Evolutionary conservation across 2,329 filamentous ascomycete species (phyloP).

Genomic region (Alternaria brassicicola): DNA sequence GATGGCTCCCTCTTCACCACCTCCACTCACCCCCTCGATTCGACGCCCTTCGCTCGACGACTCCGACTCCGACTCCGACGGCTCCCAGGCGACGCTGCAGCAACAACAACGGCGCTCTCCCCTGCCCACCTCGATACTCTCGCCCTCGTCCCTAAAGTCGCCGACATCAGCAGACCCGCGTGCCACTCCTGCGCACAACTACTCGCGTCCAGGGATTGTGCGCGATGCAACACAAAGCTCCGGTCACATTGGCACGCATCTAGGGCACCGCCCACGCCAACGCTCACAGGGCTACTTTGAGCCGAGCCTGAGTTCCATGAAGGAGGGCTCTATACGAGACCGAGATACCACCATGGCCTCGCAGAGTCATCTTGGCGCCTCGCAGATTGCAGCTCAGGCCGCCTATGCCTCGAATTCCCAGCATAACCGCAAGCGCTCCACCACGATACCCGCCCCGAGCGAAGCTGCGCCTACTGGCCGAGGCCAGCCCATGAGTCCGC

Average conservation of each 20-base stretch:
- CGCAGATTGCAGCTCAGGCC: conserved; percentile 79
- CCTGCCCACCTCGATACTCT: conserved; percentile 34
- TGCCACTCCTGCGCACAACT: conserved; percentile 45
- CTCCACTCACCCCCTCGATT: conserved; percentile 41
- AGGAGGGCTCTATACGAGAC: conserved; percentile 55
- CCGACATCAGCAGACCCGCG: conserved; percentile 14
- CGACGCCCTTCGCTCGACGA: conserved; percentile 39
- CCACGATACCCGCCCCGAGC: conserved; percentile 69
- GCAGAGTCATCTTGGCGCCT: conserved; percentile 60
- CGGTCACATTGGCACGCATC: conserved; percentile 41
- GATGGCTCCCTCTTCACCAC: conserved; percentile 43
- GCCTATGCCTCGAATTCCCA: conserved; percentile 70
- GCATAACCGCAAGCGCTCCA: conserved; percentile 69
- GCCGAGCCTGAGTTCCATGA: conserved; percentile 69
- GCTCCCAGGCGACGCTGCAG: conserved; percentile 48
- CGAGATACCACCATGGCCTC: conserved; percentile 51
- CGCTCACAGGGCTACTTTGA: conserved; percentile 79
- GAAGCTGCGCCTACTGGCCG: conserved; percentile 32
- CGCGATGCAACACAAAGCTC: conserved; percentile 44
- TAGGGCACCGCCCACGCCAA: conserved; percentile 67
- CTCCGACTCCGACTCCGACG: conserved; percentile 50
- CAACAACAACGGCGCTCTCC: conserved; percentile 44
- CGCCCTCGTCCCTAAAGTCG: conserved; percentile 27
- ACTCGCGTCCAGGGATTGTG: conserved; percentile 46
- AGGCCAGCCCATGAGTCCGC: conserved; percentile 59